phyloP scores from a whole-genome alignment of 306 rosid species.

The Cicer cuneatum region DNA sequence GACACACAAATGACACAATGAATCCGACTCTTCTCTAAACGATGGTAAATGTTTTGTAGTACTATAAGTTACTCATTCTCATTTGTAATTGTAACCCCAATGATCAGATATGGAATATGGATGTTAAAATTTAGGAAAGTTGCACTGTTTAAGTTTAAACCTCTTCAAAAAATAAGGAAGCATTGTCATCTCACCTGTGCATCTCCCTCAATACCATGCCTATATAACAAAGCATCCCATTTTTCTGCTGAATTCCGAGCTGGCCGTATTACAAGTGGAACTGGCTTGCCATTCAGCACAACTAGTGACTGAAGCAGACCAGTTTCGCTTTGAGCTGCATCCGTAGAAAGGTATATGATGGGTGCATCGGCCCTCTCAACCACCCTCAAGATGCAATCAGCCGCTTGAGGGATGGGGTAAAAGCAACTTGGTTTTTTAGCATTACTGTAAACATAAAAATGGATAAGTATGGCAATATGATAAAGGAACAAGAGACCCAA shows the following conservation, averaged over 20 bases:
- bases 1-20: background rate
- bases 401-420: conserved; percentile 98
- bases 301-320: conserved; percentile 81
- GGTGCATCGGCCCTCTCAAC: conserved; percentile 74
- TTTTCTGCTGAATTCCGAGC: conserved; percentile 88
- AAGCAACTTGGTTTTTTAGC: conserved; percentile 86
- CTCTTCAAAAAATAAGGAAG: conserved; percentile 24
- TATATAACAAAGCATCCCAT: conserved; percentile 95
- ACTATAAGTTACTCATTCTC: background rate
- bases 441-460: conserved; percentile 67
- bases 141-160: background rate
- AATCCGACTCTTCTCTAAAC: background rate
- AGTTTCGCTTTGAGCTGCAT: conserved; percentile 94
- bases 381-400: conserved; percentile 74
- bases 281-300: conserved; percentile 68
- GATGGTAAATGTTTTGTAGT: background rate
- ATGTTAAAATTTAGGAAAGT: conserved; percentile 8
- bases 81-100: conserved; percentile 13
- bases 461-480: conserved; percentile 35
- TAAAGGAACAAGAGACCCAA: background rate
- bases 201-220: conserved; percentile 77
- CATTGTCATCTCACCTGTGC: conserved; percentile 65
- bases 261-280: conserved; percentile 90
- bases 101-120: conserved; percentile 10
- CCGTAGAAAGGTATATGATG: conserved; percentile 87